Conservation (phyloP, 192 early-diverging fungal species). For the Rhizophlyctis rosea region DNA sequence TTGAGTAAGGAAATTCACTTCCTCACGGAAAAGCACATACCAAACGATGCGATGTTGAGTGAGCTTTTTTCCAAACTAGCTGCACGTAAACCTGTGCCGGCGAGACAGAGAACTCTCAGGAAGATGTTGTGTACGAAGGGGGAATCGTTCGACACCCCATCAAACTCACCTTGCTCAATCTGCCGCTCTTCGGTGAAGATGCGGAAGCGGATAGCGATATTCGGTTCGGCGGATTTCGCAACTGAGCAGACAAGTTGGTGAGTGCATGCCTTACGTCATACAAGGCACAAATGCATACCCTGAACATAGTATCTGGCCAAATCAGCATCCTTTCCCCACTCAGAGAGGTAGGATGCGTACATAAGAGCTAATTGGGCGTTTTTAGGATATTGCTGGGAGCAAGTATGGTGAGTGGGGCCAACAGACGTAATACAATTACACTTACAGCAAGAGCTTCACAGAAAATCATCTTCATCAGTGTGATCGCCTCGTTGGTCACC, state of each 20-base stretch:
- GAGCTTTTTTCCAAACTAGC: background rate
- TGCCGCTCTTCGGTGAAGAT: constrained; percentile 8
- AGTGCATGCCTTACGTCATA: too few species aligned
- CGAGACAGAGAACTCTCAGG: background rate
- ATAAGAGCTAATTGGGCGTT: constrained; percentile 9
- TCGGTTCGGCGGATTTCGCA: constrained; percentile 1
- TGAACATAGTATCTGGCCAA: too few species aligned
- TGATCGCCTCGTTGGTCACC: background rate
- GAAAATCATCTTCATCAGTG: constrained; percentile 8
- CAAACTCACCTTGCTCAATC: background rate
- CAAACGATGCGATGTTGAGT: constrained; percentile 5
- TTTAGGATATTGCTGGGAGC: constrained; percentile 6
- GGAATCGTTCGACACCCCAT: too few species aligned
- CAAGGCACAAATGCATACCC: too few species aligned
- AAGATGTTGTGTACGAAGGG: background rate
- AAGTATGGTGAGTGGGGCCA: background rate
- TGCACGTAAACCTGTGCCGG: background rate
- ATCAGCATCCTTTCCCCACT: constrained; percentile 10
- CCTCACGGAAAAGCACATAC: background rate
- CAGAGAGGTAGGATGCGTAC: constrained; percentile 10
- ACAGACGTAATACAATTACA: background rate
- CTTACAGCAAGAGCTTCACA: constrained; percentile 2
- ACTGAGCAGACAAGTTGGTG: background rate
- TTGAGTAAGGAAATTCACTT: background rate
- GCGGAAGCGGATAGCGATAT: constrained; percentile 3